Conservation (phyloP, 2,329 filamentous ascomycete species). For the Hypoxylon sp. region DNA sequence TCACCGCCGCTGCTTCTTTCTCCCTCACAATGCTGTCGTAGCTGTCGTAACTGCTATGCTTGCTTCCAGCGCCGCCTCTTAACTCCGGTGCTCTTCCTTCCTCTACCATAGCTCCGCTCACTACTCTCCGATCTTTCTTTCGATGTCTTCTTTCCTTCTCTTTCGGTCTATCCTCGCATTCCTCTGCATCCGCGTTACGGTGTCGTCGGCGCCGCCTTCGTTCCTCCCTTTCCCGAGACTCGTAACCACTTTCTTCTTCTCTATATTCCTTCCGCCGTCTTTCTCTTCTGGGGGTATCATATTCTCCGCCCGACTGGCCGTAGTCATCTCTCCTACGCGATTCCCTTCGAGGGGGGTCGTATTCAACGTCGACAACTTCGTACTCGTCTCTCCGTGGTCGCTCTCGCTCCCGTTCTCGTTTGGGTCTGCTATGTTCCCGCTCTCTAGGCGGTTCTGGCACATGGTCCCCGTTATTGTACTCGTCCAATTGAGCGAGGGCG, state of each 20-base stretch:
- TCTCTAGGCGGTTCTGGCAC: conserved; percentile 56
- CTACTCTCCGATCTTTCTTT: conserved; percentile 67
- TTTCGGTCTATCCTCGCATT: conserved; percentile 33
- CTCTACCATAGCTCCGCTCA: conserved; percentile 76
- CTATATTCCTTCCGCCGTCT: conserved; percentile 30
- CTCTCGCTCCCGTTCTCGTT: conserved; percentile 48
- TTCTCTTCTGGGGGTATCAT: conserved; percentile 37
- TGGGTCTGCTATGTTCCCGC: conserved; percentile 51
- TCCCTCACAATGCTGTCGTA: conserved; percentile 64
- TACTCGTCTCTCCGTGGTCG: conserved; percentile 46
- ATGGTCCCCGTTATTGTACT: conserved; percentile 63
- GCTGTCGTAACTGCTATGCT: conserved; percentile 61
- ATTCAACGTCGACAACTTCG: conserved; percentile 37
- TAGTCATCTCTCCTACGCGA: conserved; percentile 39
- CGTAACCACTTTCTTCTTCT: conserved; percentile 38
- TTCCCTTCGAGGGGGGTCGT: conserved; percentile 39
- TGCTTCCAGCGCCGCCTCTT: conserved; percentile 55
- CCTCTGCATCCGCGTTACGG: conserved; percentile 32
- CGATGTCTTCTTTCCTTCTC: conserved; percentile 49
- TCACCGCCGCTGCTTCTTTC: conserved; percentile 51
- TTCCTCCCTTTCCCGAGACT: conserved; percentile 35
- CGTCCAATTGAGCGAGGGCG: conserved; percentile 74
- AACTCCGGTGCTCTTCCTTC: conserved; percentile 66
- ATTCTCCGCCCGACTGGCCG: conserved; percentile 44
- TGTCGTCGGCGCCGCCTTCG: conserved; percentile 28